Percentiles rank a stretch among this genome's conserved stretches.
These are phyloP conservation scores for Scytalidium sp. DNA, from an alignment of 2,329 filamentous ascomycete species.

Conservation along the genomic window DNA sequence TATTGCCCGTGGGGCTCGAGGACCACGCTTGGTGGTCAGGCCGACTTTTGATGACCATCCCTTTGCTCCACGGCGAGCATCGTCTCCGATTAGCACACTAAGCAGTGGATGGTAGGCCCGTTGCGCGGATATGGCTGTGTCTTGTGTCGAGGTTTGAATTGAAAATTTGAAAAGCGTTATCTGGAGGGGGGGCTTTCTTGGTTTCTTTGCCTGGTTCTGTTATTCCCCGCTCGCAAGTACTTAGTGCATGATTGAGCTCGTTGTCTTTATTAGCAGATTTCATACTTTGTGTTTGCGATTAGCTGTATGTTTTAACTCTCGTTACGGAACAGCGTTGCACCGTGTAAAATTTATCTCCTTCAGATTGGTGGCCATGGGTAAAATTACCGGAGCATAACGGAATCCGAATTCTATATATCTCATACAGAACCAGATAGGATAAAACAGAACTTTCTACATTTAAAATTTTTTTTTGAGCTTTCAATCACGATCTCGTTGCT, in stretches of 20 bases:
- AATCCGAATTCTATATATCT: no score
- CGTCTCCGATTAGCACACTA: background rate
- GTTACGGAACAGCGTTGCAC: background rate
- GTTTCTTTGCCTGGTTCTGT: background rate
- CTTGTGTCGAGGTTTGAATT: background rate
- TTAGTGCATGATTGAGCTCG: background rate
- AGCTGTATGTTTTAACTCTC: background rate
- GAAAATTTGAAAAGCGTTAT: background rate
- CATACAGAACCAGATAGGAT: no score
- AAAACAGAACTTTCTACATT: no score
- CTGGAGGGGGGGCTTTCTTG: background rate
- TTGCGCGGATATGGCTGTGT: background rate
- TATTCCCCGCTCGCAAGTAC: background rate
- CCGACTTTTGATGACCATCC: constrained; percentile 8
- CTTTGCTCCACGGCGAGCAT: constrained; percentile 7
- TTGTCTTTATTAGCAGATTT: background rate
- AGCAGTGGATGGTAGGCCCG: background rate
- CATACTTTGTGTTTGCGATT: background rate
- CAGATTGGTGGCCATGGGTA: no score
- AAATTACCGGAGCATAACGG: no score
- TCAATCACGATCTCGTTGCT: no score
- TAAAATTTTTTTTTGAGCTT: no score
- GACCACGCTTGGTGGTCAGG: constrained; percentile 1
- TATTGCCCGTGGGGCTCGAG: constrained; percentile 11
- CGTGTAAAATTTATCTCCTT: no score